These are phyloP conservation scores for Vitis labrusca DNA, from an alignment of 164 flowering plant species.

Conservation along the genomic window DNA sequence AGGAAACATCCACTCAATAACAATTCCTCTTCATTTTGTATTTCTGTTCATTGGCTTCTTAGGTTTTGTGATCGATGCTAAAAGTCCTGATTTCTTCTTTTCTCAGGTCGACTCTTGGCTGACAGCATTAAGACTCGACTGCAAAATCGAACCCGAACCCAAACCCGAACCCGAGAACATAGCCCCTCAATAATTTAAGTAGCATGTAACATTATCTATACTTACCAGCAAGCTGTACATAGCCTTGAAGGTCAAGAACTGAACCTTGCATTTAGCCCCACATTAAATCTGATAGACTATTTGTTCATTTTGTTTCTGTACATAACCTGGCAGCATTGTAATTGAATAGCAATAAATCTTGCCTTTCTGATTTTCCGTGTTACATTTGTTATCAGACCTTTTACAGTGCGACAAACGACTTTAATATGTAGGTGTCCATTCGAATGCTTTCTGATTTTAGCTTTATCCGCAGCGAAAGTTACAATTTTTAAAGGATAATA, in stretches of 20 bases:
- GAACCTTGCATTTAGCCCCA: not conserved
- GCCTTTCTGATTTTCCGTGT: not conserved
- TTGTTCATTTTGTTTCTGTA: conserved; percentile 10
- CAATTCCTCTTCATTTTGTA: too few species aligned
- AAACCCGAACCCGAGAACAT: conserved; percentile 18
- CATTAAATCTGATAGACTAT: not conserved
- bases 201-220: not conserved
- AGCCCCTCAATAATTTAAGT: conserved; percentile 18
- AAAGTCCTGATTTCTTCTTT: not conserved
- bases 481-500: too few species aligned
- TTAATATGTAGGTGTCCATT: too few species aligned
- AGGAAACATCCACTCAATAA: too few species aligned
- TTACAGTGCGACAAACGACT: too few species aligned
- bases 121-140: conserved; percentile 39
- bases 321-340: not conserved
- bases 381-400: too few species aligned
- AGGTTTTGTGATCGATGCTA: not conserved
- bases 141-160: conserved; percentile 35
- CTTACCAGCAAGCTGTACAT: conserved; percentile 15
- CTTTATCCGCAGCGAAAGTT: too few species aligned
- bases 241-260: not conserved
- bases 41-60: not conserved
- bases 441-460: too few species aligned
- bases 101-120: conserved; percentile 76
- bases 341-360: not conserved